Evolutionary conservation across 495 filamentous ascomycete species (phyloP).

Genomic region (Neurospora sp.): DNA sequence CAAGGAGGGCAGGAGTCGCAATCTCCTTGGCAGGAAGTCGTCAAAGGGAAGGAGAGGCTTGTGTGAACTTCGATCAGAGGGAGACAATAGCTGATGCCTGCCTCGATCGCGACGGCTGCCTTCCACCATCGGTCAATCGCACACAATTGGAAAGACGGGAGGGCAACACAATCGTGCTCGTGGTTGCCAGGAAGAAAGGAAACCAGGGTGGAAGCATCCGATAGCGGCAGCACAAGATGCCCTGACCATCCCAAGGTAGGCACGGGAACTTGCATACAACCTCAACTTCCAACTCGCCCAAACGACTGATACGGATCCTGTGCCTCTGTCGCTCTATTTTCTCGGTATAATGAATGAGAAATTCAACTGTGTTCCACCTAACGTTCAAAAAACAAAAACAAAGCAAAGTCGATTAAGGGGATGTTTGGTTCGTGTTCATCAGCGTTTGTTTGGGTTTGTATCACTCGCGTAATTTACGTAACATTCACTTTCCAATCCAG

Average conservation of each 20-base stretch:
- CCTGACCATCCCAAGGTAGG: not conserved
- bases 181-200: not conserved
- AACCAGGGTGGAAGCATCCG: not conserved
- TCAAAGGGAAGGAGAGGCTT: not conserved
- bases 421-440: not conserved
- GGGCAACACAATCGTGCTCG: not conserved
- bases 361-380: not conserved
- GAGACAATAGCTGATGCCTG: not conserved
- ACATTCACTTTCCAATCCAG: no score
- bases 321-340: not conserved
- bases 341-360: not conserved
- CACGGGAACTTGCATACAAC: not conserved
- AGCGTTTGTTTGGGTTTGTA: no score
- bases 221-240: not conserved
- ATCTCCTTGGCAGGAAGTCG: not conserved
- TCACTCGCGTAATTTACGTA: not conserved
- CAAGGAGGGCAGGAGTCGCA: not conserved
- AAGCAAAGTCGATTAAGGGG: not conserved
- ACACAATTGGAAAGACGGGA: not conserved
- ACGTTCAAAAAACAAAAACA: not conserved
- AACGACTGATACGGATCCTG: not conserved
- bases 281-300: not conserved
- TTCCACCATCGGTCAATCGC: not conserved
- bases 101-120: not conserved
- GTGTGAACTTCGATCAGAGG: not conserved